Evolutionary conservation across 2,329 filamentous ascomycete genomes (phyloP).

Genomic region (Colletotrichum tofieldiae): DNA sequence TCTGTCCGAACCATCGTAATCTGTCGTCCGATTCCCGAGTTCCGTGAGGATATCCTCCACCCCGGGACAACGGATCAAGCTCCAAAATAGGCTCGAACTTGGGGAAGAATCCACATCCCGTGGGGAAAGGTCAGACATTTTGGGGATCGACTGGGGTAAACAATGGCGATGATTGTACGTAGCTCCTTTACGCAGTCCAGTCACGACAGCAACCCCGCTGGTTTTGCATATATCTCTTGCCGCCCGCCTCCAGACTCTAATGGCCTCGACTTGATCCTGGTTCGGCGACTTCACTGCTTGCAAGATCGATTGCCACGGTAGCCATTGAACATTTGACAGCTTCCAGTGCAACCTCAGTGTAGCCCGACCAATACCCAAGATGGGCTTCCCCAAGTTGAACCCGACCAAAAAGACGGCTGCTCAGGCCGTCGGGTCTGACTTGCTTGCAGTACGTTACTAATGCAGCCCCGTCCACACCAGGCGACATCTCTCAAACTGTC

Average conservation of each 20-base stretch:
- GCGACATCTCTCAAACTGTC: constrained; percentile 3
- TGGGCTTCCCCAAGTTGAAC: constrained; percentile 32
- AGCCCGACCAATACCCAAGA: constrained; percentile 23
- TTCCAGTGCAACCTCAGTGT: constrained; percentile 21
- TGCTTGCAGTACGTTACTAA: constrained; percentile 27
- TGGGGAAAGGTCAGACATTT: constrained; percentile 31
- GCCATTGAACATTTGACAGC: background rate
- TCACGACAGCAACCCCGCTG: background rate
- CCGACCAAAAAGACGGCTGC: constrained; percentile 15
- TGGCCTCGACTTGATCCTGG: background rate
- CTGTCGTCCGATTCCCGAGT: constrained; percentile 42
- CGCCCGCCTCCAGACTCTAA: background rate
- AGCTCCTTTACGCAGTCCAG: background rate
- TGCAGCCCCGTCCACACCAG: background rate
- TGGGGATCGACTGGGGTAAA: constrained; percentile 25
- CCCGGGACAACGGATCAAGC: background rate
- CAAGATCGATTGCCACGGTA: constrained; percentile 18
- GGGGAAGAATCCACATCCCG: constrained; percentile 34
- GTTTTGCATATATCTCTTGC: constrained; percentile 21
- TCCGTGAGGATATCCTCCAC: constrained; percentile 9
- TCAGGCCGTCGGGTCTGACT: constrained; percentile 33
- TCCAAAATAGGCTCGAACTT: constrained; percentile 19
- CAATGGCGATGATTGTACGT: constrained; percentile 3
- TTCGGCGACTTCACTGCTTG: constrained; percentile 30
- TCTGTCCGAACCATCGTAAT: background rate